A percentile compares a stretch with the other conserved stretches of the same genome.
Conservation (phyloP, 2,329 filamentous ascomycete genomes). For the Aspergillus sp. region DNA sequence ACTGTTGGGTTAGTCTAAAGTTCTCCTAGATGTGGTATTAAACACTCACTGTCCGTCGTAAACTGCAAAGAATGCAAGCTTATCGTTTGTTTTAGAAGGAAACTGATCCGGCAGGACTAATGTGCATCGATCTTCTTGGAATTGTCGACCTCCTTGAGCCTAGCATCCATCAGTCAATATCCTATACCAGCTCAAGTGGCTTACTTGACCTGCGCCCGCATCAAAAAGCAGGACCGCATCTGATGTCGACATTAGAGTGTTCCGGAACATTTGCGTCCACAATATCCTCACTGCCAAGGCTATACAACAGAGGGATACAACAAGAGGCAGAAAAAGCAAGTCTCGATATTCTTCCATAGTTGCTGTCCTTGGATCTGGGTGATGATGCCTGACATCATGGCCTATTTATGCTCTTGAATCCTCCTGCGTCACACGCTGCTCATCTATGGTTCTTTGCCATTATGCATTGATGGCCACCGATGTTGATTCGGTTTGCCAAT, state of each 20-base stretch:
- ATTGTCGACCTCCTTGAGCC: slow-evolving; percentile 24
- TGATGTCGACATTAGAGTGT: slow-evolving; percentile 17
- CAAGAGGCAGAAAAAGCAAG: no score
- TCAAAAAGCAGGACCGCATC: slow-evolving; percentile 25
- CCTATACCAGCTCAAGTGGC: neutral
- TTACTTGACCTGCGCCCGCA: slow-evolving; percentile 25
- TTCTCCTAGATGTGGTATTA: no score
- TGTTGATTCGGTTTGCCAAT: no score
- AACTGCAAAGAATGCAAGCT: slow-evolving; percentile 27
- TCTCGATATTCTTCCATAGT: no score
- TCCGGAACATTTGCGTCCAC: slow-evolving; percentile 16
- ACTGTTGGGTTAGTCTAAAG: slow-evolving; percentile 9
- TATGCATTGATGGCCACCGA: no score
- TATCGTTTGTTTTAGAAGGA: slow-evolving; percentile 19
- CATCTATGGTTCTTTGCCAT: no score
- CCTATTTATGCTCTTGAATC: neutral
- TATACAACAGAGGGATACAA: neutral
- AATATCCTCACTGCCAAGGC: slow-evolving; percentile 9
- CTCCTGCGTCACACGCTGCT: no score
- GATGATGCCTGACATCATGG: slow-evolving; percentile 27
- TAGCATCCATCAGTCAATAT: slow-evolving; percentile 5
- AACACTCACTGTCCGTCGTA: slow-evolving; percentile 31
- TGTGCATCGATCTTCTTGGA: slow-evolving; percentile 28
- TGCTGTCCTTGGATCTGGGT: slow-evolving; percentile 4
- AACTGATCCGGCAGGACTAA: slow-evolving; percentile 26